A percentile compares a stretch with the other conserved stretches of the same genome.
phyloP scores from a whole-genome alignment of 2,329 filamentous ascomycete species.

The Dryadomyces sulphureus region DNA sequence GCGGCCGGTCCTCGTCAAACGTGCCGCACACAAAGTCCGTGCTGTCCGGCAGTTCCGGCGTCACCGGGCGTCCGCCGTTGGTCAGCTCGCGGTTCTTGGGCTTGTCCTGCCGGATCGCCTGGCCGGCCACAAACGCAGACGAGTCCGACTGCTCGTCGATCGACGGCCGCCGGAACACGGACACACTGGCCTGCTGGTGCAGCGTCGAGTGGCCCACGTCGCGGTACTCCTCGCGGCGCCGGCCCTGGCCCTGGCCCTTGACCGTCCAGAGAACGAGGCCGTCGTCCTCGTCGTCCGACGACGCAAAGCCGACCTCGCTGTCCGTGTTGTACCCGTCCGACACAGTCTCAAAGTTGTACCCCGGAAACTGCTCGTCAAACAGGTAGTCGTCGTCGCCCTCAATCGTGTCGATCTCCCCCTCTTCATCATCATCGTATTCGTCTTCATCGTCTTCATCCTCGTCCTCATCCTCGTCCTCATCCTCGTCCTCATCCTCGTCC shows the following conservation, averaged over 20 bases:
- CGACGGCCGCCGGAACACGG: slow-evolving; percentile 15
- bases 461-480: slow-evolving; percentile 35
- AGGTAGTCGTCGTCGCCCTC: slow-evolving; percentile 27
- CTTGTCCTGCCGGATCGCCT: slow-evolving; percentile 18
- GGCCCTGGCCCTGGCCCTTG: slow-evolving; percentile 19
- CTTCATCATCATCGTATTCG: slow-evolving; percentile 16
- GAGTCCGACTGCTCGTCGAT: slow-evolving; percentile 40
- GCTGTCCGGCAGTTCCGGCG: slow-evolving; percentile 83
- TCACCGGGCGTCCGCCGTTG: slow-evolving; percentile 45
- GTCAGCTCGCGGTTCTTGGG: slow-evolving; percentile 23
- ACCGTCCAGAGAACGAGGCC: slow-evolving; percentile 47
- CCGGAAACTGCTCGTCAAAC: slow-evolving; percentile 29
- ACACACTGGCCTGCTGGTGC: slow-evolving; percentile 22
- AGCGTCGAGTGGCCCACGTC: slow-evolving; percentile 19
- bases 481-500: slow-evolving; percentile 33
- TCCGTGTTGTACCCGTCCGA: slow-evolving; percentile 62
- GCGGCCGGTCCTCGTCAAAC: slow-evolving; percentile 80
- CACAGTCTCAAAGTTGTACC: slow-evolving; percentile 38
- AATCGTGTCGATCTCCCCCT: slow-evolving; percentile 30
- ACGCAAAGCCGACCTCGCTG: slow-evolving; percentile 52
- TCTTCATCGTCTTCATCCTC: slow-evolving; percentile 30
- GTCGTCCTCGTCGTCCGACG: slow-evolving; percentile 56
- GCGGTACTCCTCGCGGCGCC: slow-evolving; percentile 4
- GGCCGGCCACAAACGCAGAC: slow-evolving; percentile 39
- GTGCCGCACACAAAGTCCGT: slow-evolving; percentile 99